Conservation (phyloP, 805 yeast genomes). For the Teunomyces pallodes region DNA sequence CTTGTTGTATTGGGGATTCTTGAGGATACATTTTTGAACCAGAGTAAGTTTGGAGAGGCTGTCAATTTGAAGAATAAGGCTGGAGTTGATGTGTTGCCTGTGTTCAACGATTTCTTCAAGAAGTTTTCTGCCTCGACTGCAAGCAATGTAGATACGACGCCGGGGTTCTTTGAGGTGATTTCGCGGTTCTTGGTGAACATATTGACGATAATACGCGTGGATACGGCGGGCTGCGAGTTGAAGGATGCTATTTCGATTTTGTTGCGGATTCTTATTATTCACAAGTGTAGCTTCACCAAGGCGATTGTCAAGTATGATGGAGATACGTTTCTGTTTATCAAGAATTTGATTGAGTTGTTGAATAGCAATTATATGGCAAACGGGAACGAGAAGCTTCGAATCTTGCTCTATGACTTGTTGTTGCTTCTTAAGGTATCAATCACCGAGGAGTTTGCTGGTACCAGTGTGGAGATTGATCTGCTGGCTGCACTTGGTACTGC, state of each 20-base stretch:
- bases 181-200: slow-evolving; percentile 21
- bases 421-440: slow-evolving; percentile 48
- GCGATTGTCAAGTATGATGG: slow-evolving; percentile 41
- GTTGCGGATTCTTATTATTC: slow-evolving; percentile 56
- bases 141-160: slow-evolving; percentile 18
- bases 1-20: slow-evolving; percentile 23
- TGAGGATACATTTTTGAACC: slow-evolving; percentile 25
- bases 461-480: slow-evolving; percentile 1
- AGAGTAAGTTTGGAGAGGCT: neutral
- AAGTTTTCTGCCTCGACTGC: slow-evolving; percentile 42
- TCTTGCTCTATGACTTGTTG: slow-evolving; percentile 57
- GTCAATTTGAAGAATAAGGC: neutral
- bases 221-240: neutral
- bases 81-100: slow-evolving; percentile 29
- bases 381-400: slow-evolving; percentile 47
- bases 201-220: neutral
- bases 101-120: slow-evolving; percentile 44
- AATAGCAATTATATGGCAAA: slow-evolving; percentile 37
- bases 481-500: neutral
- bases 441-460: slow-evolving; percentile 14
- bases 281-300: slow-evolving; percentile 46
- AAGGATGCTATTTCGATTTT: slow-evolving; percentile 43
- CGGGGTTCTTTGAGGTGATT: slow-evolving; percentile 21
- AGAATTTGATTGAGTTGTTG: slow-evolving; percentile 46
- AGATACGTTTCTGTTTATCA: slow-evolving; percentile 46